Evolutionary conservation across 108 stramenopile species (phyloP).

Genomic region (Skeletonema marinoi): DNA sequence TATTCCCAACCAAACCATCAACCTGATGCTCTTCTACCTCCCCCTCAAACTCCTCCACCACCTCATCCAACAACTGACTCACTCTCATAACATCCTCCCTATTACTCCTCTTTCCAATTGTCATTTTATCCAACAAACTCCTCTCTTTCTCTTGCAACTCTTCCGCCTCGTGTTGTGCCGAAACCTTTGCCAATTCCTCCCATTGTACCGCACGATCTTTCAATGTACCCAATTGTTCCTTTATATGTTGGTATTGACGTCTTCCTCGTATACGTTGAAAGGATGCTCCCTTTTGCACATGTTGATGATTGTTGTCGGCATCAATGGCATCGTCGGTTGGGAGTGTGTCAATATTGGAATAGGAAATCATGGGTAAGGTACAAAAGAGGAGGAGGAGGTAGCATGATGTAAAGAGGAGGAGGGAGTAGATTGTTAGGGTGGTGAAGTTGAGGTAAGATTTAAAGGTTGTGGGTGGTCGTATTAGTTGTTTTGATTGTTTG

Average conservation of each 20-base stretch:
- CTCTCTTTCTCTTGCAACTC: constrained; percentile 8
- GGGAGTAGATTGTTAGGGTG: not conserved
- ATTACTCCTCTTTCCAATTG: constrained; percentile 4
- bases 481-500: not conserved
- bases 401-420: constrained; percentile 11
- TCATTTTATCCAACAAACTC: constrained; percentile 6
- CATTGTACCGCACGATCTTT: constrained; percentile 24
- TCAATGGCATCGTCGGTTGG: constrained; percentile 13
- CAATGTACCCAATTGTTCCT: constrained; percentile 19
- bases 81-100: constrained; percentile 36
- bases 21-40: constrained; percentile 7
- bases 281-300: constrained; percentile 17
- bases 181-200: constrained; percentile 21
- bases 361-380: constrained; percentile 35
- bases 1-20: not conserved
- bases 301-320: too few relatives aligned
- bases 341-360: constrained; percentile 7
- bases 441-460: constrained; percentile 25
- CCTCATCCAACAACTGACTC: constrained; percentile 17
- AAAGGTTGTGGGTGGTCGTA: constrained; percentile 17
- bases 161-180: not conserved
- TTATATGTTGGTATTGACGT: not conserved
- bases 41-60: constrained; percentile 24
- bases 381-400: constrained; percentile 37
- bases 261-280: constrained; percentile 41